Base-by-base conservation (phyloP, 768 basidiomycete genomes). In the Pholiota conissans region DNA sequence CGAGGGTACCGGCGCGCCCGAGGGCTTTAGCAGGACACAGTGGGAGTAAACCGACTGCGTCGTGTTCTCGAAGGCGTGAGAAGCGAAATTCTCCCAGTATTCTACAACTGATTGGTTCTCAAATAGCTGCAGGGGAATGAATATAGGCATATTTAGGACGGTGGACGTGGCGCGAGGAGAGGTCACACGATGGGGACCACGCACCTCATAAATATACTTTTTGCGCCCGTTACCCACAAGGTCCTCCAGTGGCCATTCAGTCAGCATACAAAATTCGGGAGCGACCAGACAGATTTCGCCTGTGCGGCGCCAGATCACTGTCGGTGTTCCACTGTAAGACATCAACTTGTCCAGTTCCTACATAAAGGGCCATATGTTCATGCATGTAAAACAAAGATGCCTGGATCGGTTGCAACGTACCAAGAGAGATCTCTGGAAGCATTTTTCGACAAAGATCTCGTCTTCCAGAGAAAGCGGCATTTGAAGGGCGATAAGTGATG, bases 251-350 rank as follows among this genome's bases (percentile, higher is more conserved):
- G 85, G 84, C 91, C 93, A 95, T 64, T 90, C 93, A 8, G 93
- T 95, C 60, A 99, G 78, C 82, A 93, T 89, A 71, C 90, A 92
- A 69, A 99, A 98, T 73, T 99, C 97, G 5, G 93, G 91, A 0
- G 95, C 95, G 47, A 95, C 97, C 46, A 97, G 86, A 67, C 94
- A 95, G 24, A 99, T 95, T 75, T 99, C 97, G 65, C 97, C 97
- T 18, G 97, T 99, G 50, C 97, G 83, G 45, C 97, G 87, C 96
- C 96, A 99, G 10, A 96, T 91, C 39, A 95, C 94, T 1, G 96
- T 98, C 2, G 96, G 96, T 27, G 96, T 98, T 10, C 96, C 96
- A 64, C 91, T 95, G 72, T 92, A 97, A 51, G 93, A 94, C 58
- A 98, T 97, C 60, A 98, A 82, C 74, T 97, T 98, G 73, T 97